Evolutionary conservation across 2,329 filamentous ascomycete genomes (phyloP), one percentile per base, ranked within the genome.

Genomic region (Eutypa lata): DNA sequence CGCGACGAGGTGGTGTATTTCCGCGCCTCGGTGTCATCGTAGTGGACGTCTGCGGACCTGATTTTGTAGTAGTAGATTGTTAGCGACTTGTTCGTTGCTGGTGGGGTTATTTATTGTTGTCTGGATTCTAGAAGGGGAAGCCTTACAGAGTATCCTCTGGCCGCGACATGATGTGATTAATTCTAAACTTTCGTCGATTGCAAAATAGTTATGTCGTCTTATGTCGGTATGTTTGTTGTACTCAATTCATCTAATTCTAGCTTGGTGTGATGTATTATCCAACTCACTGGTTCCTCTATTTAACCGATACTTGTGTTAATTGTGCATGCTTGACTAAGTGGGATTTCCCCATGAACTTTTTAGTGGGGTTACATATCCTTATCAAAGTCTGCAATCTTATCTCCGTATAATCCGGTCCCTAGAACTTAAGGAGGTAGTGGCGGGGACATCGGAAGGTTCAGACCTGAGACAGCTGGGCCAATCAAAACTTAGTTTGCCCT

Each of bases 1-100:
- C 94, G 91, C 4, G 91, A 96, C 58, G 87, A 93, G 4, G 93
- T 97, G 8, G 94, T 97, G 78, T 99, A 99, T 79, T 97, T 97
- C 70, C 90, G 88, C 31, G 94, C 93, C 79, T 97, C 93, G 71
- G 81, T 80, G 76, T 97, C 93, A 78, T 97, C 88, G 81, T 99
- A 99, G 79, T 96, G 95, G 68, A 97, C 88, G 75, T 99, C 94
- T 60, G 94, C 93, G 48, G 92, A 90, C 69, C 91, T 95, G 70
- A n/a, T n/a, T n/a, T n/a, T n/a, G 52, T 37, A 46, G 44, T 22
- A 13, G 14, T 16, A 70, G 65, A 48, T 35, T 38, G 43, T 55
- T 35, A 46, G 40, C 43, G 50, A 55, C 48, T 48, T 51, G 59
- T 60, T 51, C 52, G n/a, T 53, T 31, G n/a, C 50, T 45, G 52